These are phyloP conservation scores for Backusella tuberculispora DNA, from an alignment of 192 early-diverging fungal genomes.

Conservation along the genomic window DNA sequence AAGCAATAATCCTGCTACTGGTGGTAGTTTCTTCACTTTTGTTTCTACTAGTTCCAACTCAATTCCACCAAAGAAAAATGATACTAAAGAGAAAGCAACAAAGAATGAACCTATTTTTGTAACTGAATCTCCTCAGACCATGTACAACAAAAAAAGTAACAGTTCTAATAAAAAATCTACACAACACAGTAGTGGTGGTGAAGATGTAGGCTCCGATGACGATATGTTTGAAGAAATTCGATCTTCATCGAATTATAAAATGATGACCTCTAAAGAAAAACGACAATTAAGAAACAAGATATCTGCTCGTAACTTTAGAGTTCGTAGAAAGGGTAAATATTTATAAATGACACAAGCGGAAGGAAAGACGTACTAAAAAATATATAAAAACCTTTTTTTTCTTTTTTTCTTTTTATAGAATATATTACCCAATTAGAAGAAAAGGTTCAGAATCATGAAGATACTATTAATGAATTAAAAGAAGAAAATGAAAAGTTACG, in stretches of 20 bases:
- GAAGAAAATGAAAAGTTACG: not conserved
- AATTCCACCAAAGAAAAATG: not conserved
- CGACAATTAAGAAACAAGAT: constrained; percentile 78
- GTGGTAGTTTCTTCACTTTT: not conserved
- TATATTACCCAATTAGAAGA: constrained; percentile 30
- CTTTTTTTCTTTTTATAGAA: not conserved
- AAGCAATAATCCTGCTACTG: not conserved
- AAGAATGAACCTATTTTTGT: constrained; percentile 22
- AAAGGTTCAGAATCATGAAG: constrained; percentile 21
- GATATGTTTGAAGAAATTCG: constrained; percentile 12
- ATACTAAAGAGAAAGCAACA: not conserved
- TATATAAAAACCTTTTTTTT: not conserved
- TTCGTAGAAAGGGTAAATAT: constrained; percentile 64
- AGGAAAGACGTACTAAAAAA: not conserved
- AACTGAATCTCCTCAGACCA: constrained; percentile 26
- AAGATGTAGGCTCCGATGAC: not conserved
- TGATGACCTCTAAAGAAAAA: constrained; percentile 64
- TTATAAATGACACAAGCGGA: not conserved
- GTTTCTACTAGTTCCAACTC: not conserved
- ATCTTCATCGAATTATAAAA: not conserved
- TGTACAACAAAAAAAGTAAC: constrained; percentile 18
- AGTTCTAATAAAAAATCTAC: constrained; percentile 10
- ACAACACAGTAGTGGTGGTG: not conserved
- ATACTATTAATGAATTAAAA: constrained; percentile 12
- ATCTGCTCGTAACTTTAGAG: constrained; percentile 75